Base-by-base conservation (phyloP, 179 eudicot genomes). In the Silene noctiflora region DNA sequence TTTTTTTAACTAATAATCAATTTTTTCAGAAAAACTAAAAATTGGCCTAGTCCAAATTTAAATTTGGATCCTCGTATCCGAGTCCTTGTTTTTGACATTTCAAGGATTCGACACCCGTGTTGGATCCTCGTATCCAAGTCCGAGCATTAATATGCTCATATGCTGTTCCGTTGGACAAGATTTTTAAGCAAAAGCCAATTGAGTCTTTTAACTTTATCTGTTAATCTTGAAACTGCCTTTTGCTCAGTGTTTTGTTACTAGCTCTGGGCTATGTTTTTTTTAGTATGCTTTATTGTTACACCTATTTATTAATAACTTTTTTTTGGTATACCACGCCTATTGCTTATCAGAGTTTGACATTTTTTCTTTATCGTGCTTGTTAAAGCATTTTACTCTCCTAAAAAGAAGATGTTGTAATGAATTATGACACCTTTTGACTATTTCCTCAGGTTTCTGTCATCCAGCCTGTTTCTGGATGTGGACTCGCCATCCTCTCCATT, bases 401-500 rank as follows among this genome's bases (percentile, higher is more conserved):
- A 39, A 60, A 29, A 62, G 42, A 48, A 79, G 60, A 53, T 25
- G 35, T 24, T 51, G 24, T 35, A 35, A 35, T 35, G 42, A 35
- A 35, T 63, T 64, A 29, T 60, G 35, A 81, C 78, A 56, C 65
- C 73, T 67, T 80, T 61, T 46, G 39, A 75, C 58, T 33, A 22
- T 68, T 17, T 44, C 51, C 55, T 74, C 85, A 96, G 99, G 99
- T 96, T 70, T 96, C 98, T 71, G 91, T 96, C 63, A 88, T 93
- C 77, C 99, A 96, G 85, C 97, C 99, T 63, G 93, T 96, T 80
- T 96, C 99, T 77, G 99, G 99, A 71, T 96, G 98, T 80, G 99
- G 99, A 80, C 99, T 96, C 78, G 98, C 98, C 77, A 89, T 96
- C 77, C 99, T 96, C 69, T 96, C 94, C 72, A 83, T 96, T 78